Percentiles rank a stretch among this genome's conserved stretches.
These are phyloP conservation scores for Trichoderma sp. DNA, from an alignment of 2,329 filamentous ascomycete genomes.

Conservation along the genomic window DNA sequence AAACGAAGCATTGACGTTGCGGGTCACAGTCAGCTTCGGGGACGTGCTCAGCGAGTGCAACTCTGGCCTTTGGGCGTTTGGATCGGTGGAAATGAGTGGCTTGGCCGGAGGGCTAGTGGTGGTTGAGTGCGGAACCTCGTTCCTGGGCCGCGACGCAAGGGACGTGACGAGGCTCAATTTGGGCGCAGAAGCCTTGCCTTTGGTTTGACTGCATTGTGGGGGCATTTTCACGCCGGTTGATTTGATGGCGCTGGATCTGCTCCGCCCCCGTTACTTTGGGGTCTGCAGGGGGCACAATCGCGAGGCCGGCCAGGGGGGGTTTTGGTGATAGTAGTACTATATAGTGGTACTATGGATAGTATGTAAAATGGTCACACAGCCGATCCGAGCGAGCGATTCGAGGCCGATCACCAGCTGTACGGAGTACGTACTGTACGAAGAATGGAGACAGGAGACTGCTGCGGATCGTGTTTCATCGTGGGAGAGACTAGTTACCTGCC, in stretches of 20 bases:
- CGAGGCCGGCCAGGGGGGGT: neutral
- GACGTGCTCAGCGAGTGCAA: constrained; percentile 17
- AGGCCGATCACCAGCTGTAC: neutral
- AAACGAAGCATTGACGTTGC: constrained; percentile 27
- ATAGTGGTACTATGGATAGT: too few relatives aligned
- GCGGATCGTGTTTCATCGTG: neutral
- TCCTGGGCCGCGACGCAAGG: constrained; percentile 20
- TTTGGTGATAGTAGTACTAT: neutral
- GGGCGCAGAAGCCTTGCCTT: constrained; percentile 6
- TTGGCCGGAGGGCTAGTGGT: constrained; percentile 18
- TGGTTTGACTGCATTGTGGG: constrained; percentile 16
- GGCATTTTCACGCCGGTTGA: constrained; percentile 8
- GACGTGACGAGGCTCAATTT: constrained; percentile 20
- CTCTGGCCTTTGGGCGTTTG: constrained; percentile 15
- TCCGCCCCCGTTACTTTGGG: constrained; percentile 17
- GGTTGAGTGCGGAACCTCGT: constrained; percentile 17
- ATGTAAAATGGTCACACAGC: neutral
- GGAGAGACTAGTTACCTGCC: neutral
- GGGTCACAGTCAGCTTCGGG: constrained; percentile 17
- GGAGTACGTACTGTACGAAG: neutral
- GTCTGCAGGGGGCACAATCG: constrained; percentile 4
- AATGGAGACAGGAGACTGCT: neutral
- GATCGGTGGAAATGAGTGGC: constrained; percentile 20
- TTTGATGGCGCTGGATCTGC: constrained; percentile 17
- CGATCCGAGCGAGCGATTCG: neutral